Percentiles rank a stretch among this genome's conserved stretches.
These are phyloP conservation scores for Rhizophagus clarus DNA, from an alignment of 192 early-diverging fungal genomes.

Conservation along the genomic window DNA sequence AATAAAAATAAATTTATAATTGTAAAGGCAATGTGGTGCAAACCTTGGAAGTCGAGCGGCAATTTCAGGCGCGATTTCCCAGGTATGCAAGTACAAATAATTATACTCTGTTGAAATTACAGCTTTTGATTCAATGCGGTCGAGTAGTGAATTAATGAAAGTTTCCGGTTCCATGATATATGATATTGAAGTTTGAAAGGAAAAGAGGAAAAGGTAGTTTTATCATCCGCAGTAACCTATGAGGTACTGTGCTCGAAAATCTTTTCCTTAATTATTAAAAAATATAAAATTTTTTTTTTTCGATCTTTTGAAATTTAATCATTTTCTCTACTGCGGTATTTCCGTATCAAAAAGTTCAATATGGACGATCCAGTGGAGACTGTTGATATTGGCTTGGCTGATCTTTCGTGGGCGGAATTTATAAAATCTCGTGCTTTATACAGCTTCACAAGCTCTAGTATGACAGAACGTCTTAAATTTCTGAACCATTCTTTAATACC, in stretches of 20 bases:
- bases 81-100: not conserved
- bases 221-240: no score
- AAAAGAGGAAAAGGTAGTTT: no score
- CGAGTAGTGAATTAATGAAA: constrained; percentile 1
- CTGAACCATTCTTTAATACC: constrained; percentile 26
- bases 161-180: constrained; percentile 3
- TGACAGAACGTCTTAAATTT: constrained; percentile 12
- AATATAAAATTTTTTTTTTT: no score
- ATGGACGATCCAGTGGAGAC: not conserved
- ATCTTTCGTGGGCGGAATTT: constrained; percentile 30
- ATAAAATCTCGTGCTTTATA: constrained; percentile 19
- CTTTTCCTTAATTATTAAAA: no score
- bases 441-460: constrained; percentile 21
- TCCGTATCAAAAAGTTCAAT: not conserved
- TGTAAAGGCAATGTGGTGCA: not conserved
- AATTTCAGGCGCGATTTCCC: not conserved
- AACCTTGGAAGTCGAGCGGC: not conserved
- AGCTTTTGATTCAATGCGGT: not conserved
- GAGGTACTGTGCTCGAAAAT: no score
- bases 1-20: not conserved
- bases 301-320: not conserved
- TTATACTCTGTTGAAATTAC: not conserved
- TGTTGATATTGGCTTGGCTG: constrained; percentile 7
- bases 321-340: not conserved
- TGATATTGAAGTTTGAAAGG: no score